A percentile compares a stretch with the other conserved stretches of the same genome.
Conservation (phyloP, 2,329 filamentous ascomycete species). For the Cordyceps javanica region DNA sequence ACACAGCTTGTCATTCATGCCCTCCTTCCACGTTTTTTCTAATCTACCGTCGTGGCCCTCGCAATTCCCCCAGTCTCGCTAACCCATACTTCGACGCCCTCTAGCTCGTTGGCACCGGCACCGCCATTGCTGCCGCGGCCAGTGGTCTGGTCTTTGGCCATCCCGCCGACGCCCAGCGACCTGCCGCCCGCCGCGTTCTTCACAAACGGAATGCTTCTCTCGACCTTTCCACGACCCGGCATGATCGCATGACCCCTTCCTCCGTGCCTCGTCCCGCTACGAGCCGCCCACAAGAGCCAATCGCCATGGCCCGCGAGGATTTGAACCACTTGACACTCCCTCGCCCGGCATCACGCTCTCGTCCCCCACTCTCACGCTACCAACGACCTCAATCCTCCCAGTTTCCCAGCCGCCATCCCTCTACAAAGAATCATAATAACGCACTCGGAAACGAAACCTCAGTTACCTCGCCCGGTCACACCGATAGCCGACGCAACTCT, state of each 20-base stretch:
- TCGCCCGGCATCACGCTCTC: conserved; percentile 26
- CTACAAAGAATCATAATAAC: neutral
- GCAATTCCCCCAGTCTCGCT: conserved; percentile 5
- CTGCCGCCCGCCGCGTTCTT: conserved; percentile 20
- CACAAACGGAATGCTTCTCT: conserved; percentile 13
- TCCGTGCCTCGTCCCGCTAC: conserved; percentile 1
- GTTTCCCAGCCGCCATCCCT: conserved; percentile 15
- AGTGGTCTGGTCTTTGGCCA: conserved; percentile 55
- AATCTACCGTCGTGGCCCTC: neutral
- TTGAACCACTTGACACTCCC: conserved; percentile 18
- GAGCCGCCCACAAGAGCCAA: neutral
- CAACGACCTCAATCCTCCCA: conserved; percentile 35
- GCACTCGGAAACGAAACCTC: neutral
- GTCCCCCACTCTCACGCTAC: conserved; percentile 32
- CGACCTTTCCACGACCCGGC: conserved; percentile 13
- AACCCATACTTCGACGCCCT: conserved; percentile 2
- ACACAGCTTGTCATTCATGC: neutral
- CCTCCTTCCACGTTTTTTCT: neutral
- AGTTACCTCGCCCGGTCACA: neutral
- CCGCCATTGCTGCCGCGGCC: conserved; percentile 54
- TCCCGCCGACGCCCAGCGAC: conserved; percentile 35
- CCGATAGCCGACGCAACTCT: conserved; percentile 49
- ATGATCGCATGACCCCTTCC: conserved; percentile 4
- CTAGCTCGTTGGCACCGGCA: conserved; percentile 56
- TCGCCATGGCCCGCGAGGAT: neutral